Base-by-base conservation (phyloP, 192 early-diverging fungal genomes). In the Physocladia obscura region DNA sequence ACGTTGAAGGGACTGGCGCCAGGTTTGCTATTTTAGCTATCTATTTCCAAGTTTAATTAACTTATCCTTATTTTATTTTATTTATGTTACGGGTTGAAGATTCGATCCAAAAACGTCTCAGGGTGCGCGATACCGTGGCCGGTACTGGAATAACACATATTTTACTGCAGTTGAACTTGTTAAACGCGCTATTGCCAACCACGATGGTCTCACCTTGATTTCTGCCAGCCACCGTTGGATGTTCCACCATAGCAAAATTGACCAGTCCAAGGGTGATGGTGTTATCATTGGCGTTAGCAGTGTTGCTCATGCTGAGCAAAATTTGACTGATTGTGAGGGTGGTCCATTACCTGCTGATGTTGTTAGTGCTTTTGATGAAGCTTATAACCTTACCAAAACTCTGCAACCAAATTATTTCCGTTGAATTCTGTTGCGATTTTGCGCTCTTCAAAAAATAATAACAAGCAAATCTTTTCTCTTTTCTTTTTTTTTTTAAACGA, bases 81-180 rank as follows among this genome's bases (percentile, higher is more conserved):
- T 44, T 44, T 13, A 13, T n/a, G 40, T n/a, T 44, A 54, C n/a
- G 22, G 79, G 74, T 37, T 76, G 72, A 11, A 67, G 81, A 15
- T 82, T 79, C 49, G 70, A 70, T 21, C 65, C 65, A 39, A 74
- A 54, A 6, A 62, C 71, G 2, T 36, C 44, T 17, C 76, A 79
- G 52, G 80, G 80, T 2, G 63, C 73, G 32, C 48, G 65, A 21
- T 79, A 79, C 63, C 70, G 78, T 4, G 67, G 69, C 24, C 57
- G 78, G n/a, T 80, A 77, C 50, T 80, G 79, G 79, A 80, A 77
- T 38, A 19, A 55, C 44, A 75, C 78, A 26, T 85, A 84, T 52
- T 87, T 88, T 67, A 58, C 80, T 1, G 87, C 84, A 2, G 55
- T 89, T 6, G 80, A 82, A 30, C 32, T 69, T 22, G 73, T 89